Base-by-base conservation (phyloP, 805 yeast genomes). In the Teunomyces atbi region DNA sequence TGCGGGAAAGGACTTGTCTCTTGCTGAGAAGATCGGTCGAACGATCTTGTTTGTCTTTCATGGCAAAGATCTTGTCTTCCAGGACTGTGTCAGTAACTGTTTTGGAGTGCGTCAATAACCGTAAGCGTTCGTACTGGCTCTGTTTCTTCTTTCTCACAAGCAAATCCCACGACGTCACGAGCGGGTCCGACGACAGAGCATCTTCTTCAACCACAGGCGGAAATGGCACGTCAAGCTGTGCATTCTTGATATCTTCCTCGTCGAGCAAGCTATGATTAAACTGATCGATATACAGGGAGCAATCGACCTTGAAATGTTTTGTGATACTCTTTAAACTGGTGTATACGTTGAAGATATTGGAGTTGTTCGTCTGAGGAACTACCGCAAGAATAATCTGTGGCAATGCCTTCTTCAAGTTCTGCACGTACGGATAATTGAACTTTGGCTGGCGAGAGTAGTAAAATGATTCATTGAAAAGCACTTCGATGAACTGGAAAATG, bases 401-500 rank as follows among this genome's bases (percentile, higher is more conserved):
- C 23, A 71, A 55, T 13, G 65, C 48, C n/a, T 50, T 51, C 49
- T 65, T 64, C 37, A 73, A 45, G 39, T 53, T 65, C 20, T 59
- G 61, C 13, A 73, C 60, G 47, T 71, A 73, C 6, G 78, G 75
- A 41, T 65, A 69, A 42, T 65, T 62, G 47, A 62, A 68, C 48
- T 65, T 67, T 8, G 66, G 62, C 42, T 66, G 72, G 45, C 60
- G 66, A 11, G 72, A 66, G 10, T 61, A 57, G 29, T 57, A 52
- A 30, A 61, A 62, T 18, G 77, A 64, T 19, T 71, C 71, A 16
- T 64, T 54, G 1, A 81, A 68, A 30, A 87, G 62, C n/a, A 81
- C 76, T 49, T 87, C 92, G 3, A 89, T 60, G 55, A 87, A 83
- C 58, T 81, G 87, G 48, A 88, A 74, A 6, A 87, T 74, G 51